These are phyloP conservation scores for Leucosporidium creatinivorum DNA, from an alignment of 768 basidiomycete genomes.

Conservation along the genomic window DNA sequence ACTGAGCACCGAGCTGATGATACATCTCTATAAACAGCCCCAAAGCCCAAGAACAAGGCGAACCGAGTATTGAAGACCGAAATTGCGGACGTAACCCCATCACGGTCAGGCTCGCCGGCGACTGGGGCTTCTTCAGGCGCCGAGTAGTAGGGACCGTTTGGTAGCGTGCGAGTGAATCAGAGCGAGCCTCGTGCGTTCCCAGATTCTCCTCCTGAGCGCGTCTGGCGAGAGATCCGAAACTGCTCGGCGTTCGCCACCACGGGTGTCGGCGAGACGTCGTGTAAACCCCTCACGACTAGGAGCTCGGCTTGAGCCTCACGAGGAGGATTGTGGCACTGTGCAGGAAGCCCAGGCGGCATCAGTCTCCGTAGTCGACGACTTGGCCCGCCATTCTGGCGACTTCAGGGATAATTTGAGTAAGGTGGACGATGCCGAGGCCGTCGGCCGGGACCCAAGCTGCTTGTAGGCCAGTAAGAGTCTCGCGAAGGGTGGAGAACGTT, in stretches of 20 bases:
- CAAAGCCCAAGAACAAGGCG: slow-evolving; percentile 76
- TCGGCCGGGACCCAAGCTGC: neutral
- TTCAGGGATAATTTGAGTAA: neutral
- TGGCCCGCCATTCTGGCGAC: neutral
- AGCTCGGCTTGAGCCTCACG: too few relatives aligned
- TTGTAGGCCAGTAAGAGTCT: neutral
- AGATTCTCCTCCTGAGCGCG: neutral
- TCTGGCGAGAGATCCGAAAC: too few relatives aligned
- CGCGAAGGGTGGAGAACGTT: neutral
- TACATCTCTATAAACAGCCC: slow-evolving; percentile 51
- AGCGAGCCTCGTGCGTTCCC: neutral
- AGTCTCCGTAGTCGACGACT: neutral
- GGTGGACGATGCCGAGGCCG: slow-evolving; percentile 5
- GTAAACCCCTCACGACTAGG: too few relatives aligned
- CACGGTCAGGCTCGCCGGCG: neutral
- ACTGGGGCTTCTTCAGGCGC: neutral
- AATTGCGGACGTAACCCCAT: slow-evolving; percentile 44
- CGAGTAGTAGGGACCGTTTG: neutral
- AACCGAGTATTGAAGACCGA: slow-evolving; percentile 79
- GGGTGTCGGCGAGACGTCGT: too few relatives aligned
- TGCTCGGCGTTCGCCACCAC: too few relatives aligned
- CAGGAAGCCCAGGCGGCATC: neutral
- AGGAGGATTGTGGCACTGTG: neutral
- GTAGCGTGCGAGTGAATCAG: neutral
- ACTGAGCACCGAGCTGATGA: neutral